phyloP scores from a whole-genome alignment of 2,329 filamentous ascomycete genomes.

The Knufia fluminis region DNA sequence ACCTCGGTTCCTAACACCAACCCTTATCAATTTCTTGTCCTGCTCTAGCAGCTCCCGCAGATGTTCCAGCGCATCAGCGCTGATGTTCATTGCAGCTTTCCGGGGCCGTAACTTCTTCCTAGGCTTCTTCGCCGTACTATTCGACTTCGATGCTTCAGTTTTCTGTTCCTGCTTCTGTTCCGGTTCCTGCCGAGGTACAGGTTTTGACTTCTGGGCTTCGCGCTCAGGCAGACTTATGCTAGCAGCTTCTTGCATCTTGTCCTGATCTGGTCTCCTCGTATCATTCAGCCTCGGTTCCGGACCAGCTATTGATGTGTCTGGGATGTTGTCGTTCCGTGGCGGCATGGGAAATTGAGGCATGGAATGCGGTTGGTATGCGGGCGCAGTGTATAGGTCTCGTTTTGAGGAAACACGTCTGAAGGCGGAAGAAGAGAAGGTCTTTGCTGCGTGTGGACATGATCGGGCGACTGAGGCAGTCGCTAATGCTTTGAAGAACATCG shows the following conservation, averaged over 20 bases:
- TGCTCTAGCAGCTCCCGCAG: slow-evolving; percentile 68
- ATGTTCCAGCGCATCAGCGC: slow-evolving; percentile 68
- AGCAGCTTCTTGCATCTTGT: slow-evolving; percentile 28
- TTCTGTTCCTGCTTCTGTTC: slow-evolving; percentile 3
- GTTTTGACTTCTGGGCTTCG: slow-evolving; percentile 59
- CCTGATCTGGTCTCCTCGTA: slow-evolving; percentile 36
- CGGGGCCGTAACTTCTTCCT: slow-evolving; percentile 64
- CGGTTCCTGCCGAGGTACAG: slow-evolving; percentile 28
- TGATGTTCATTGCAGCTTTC: slow-evolving; percentile 86
- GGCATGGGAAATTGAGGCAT: slow-evolving; percentile 47
- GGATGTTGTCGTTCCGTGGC: slow-evolving; percentile 49
- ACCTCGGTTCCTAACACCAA: slow-evolving; percentile 86
- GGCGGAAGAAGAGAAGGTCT: slow-evolving; percentile 41
- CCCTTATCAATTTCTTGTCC: slow-evolving; percentile 83
- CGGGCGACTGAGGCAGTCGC: slow-evolving; percentile 30
- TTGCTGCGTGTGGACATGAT: slow-evolving; percentile 30
- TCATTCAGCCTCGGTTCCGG: slow-evolving; percentile 40
- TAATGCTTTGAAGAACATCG: slow-evolving; percentile 32
- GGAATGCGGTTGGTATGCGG: slow-evolving; percentile 52
- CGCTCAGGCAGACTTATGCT: slow-evolving; percentile 48
- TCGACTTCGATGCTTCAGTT: slow-evolving; percentile 25
- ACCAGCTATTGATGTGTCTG: slow-evolving; percentile 53
- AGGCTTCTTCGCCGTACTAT: slow-evolving; percentile 41
- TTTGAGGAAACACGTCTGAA: slow-evolving; percentile 42
- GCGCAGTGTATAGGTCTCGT: slow-evolving; percentile 47